Evolutionary conservation across 768 basidiomycete genomes (phyloP), one percentile per base, ranked within the genome.

Genomic region (Podaxis mareebaensis): DNA sequence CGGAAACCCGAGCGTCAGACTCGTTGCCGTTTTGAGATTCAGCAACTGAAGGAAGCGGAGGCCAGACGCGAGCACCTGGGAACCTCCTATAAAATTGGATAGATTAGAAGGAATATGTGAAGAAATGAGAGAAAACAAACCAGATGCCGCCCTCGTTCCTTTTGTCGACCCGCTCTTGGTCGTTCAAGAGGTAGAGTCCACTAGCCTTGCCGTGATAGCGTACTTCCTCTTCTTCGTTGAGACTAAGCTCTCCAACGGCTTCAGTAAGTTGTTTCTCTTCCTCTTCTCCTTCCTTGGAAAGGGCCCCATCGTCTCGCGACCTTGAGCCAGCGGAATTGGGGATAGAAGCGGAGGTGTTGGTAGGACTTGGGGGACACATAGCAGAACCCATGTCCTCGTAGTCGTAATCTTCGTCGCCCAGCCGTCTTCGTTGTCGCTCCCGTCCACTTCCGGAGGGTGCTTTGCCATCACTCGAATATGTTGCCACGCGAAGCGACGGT

Each of bases 31-130:
- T 64, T 12, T 70, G 67, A 11, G 71, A 63, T 46, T 72, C 70
- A 24, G 74, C 73, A 53, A 69, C 71, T 20, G 80, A 74, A 3
- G 79, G 75, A 20, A 79, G 67, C 3, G 87, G 87, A 0, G 94
- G 94, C 94, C 94, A 96, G 26, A 95, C 90, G n/a, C 93, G 83
- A 2, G 93, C 90, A 67, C 87, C 88, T 0, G 94, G 93, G 75
- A 96, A 95, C 30, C 88, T 86, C 89, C 84, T 92, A 69, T 4
- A 59, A 69, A 65, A 3, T 20, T 33, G 36, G 56, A 53, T 58
- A 28, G 12, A 42, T 6, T 46, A 65, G 30, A 42, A 53, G 38
- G 46, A 59, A 63, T 40, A 46, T 40, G 42, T 36, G 24, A 61
- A 59, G 39, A 63, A 60, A 22, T 39, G 54, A 63, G 57, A 49